Evolutionary conservation across 305 asterid species (phyloP), one percentile per base, ranked within the genome.

Genomic region (Lippia alba): DNA sequence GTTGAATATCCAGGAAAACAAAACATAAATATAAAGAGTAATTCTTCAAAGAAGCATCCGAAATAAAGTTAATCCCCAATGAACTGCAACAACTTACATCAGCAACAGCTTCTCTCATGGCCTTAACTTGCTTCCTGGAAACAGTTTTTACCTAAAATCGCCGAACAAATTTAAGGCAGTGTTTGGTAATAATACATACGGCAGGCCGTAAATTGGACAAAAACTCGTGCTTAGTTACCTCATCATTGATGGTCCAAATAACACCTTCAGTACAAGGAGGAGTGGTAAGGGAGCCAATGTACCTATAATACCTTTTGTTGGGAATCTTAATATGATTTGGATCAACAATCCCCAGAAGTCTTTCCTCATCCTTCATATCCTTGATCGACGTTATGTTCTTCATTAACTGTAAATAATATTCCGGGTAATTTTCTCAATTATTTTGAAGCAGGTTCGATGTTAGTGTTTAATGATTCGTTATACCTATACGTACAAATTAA

Each of bases 241-340:
- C 77, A 72, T 49, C 74, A 54, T 76, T 81, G 59, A 91, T 63
- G 51, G 90, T 83, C 97, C 97, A 91, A 57, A 87, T 73, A 16
- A 91, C 96, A 5, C 94, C 91, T 84, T 89, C 84, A 0, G 92
- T 89, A 59, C 97, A 89, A 16, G 97, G 97, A 58, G 97, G 96
- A 68, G 67, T 73, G 3, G 96, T 89, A 53, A 87, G 94, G 16
- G 97, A 89, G 30, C 97, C 97, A 58, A 77, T 56, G 76, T 91
- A 89, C 55, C 87, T 82, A 44, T 81, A 85, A 41, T 69, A 87
- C 61, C 33, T 77, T 65, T 54, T 81, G 51, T 81, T 61, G 14
- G 32, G 30, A 0, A 61, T 40, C 19, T 66, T 19, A 24, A 91
- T 76, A n/a, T 79, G 72, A 3, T 71, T 74, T 0, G 97, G 97